Base-by-base conservation (phyloP, 208 protist genomes). In the Trypanosoma vivax region DNA sequence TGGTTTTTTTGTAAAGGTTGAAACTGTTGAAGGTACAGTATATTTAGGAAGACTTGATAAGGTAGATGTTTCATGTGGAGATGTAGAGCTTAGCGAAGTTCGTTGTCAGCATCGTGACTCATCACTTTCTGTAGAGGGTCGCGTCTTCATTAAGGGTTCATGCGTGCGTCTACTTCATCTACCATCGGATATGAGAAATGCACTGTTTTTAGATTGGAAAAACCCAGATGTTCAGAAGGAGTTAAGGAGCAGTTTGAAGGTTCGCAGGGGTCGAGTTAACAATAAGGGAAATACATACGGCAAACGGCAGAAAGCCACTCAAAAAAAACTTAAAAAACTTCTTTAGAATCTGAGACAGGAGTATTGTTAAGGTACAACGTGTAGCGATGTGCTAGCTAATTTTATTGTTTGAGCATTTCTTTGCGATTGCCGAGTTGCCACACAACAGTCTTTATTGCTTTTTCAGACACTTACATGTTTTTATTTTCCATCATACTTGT, bases 21-120 rank as follows among this genome's bases (percentile, higher is more conserved):
- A 90, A 52, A 85, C 76, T 3, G 54, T 72, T 23, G 70, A 84
- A 7, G 70, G 73, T 21, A 40, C 56, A 51, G 19, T 60, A 9
- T 82, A 76, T 39, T 72, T 39, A 40, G 83, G 83, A 3, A 87
- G 72, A 27, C 58, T 90, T 18, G 46, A 25, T 6, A 23, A 31
- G 6, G 54, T 79, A 23, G 83, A 90, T 30, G 38, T 53, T 2
- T 19, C 40, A 11, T 49, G 45, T 28, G 79, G 83, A 1, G 85
- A 90, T 57, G 49, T 85, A 37, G 79, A 87, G 46, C 53, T 90
- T 2, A 60, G 29, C 13, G 70, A 87, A 42, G 83, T 82, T 7
- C 47, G 63, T 0, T 65, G 68, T 42, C 76, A 76, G 40, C 59
- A 65, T 3, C 67, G 62, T 49, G 76, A 84, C 46, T 85, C 79